A percentile compares a stretch with the other conserved stretches of the same genome.
These are phyloP conservation scores for Phytophthora niederhauseri DNA, from an alignment of 352 stramenopile species.

Conservation along the genomic window DNA sequence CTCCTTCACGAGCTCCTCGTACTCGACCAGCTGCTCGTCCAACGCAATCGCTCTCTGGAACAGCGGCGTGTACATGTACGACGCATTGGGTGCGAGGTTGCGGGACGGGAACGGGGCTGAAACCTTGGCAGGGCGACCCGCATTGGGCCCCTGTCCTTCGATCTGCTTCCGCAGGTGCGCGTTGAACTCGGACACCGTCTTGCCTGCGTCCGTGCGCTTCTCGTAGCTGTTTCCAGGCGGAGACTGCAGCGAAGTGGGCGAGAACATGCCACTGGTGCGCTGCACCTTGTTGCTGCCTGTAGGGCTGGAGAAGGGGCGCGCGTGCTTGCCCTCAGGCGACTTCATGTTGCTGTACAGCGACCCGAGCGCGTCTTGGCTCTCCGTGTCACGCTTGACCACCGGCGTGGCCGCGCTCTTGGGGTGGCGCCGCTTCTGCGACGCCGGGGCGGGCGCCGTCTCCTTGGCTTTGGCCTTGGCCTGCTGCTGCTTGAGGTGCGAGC, in stretches of 20 bases:
- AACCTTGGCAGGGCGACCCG: constrained; percentile 31
- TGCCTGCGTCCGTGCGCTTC: constrained; percentile 77
- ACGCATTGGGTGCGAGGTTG: constrained; percentile 60
- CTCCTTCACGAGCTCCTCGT: constrained; percentile 73
- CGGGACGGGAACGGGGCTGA: constrained; percentile 56
- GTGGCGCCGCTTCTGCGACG: constrained; percentile 56
- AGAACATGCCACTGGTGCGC: constrained; percentile 77
- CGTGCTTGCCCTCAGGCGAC: constrained; percentile 72
- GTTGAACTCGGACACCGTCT: constrained; percentile 85
- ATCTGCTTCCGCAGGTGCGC: constrained; percentile 68
- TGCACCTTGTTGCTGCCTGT: constrained; percentile 63
- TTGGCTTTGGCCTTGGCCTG: constrained; percentile 41
- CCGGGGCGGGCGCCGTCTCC: constrained; percentile 17
- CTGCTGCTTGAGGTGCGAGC: constrained; percentile 71
- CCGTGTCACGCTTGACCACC: constrained; percentile 71
- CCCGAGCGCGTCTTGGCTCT: constrained; percentile 65
- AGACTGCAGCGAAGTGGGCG: constrained; percentile 73
- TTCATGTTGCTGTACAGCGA: constrained; percentile 62
- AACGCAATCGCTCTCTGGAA: constrained; percentile 79
- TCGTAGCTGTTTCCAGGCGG: constrained; percentile 75
- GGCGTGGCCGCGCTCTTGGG: constrained; percentile 46
- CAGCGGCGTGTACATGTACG: constrained; percentile 88
- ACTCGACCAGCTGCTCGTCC: constrained; percentile 79
- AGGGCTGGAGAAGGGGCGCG: constrained; percentile 67
- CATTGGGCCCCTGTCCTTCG: constrained; percentile 21